A percentile compares a stretch with the other conserved stretches of the same genome.
phyloP scores from a whole-genome alignment of 768 basidiomycete genomes.

The Scleroderma citrinum region DNA sequence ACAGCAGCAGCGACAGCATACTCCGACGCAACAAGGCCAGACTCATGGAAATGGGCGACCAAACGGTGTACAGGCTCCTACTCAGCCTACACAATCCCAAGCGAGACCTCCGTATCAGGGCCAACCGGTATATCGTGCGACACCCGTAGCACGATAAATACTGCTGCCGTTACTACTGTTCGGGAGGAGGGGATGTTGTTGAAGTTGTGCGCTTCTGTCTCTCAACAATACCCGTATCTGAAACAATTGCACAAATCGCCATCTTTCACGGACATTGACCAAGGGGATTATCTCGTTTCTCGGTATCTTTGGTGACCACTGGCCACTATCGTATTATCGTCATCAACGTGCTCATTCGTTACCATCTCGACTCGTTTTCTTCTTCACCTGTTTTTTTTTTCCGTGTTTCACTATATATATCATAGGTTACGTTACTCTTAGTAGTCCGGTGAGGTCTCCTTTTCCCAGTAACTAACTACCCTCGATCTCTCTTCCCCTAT shows the following conservation, averaged over 20 bases:
- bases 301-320: neutral
- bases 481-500: constrained; percentile 10
- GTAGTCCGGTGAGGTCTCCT: constrained; percentile 16
- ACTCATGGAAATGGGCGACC: constrained; percentile 22
- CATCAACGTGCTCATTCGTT: constrained; percentile 3
- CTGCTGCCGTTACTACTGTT: neutral
- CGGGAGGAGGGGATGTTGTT: neutral
- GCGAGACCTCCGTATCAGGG: constrained; percentile 17
- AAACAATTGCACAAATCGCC: neutral
- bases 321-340: constrained; percentile 5
- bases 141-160: constrained; percentile 24
- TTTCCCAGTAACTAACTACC: too few species aligned
- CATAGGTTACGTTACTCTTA: constrained; percentile 20
- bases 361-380: constrained; percentile 6
- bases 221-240: constrained; percentile 2
- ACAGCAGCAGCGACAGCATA: constrained; percentile 25
- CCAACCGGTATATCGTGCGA: constrained; percentile 23
- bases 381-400: constrained; percentile 12
- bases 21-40: constrained; percentile 19
- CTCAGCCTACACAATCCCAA: constrained; percentile 12
- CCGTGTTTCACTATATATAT: constrained; percentile 27
- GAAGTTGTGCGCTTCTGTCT: constrained; percentile 2
- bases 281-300: constrained; percentile 7
- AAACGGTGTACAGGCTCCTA: constrained; percentile 16
- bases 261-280: neutral